These are phyloP conservation scores for Antitrichia curtipendula DNA, from an alignment of 225 moss, liverwort and hornwort genomes.

Conservation along the genomic window DNA sequence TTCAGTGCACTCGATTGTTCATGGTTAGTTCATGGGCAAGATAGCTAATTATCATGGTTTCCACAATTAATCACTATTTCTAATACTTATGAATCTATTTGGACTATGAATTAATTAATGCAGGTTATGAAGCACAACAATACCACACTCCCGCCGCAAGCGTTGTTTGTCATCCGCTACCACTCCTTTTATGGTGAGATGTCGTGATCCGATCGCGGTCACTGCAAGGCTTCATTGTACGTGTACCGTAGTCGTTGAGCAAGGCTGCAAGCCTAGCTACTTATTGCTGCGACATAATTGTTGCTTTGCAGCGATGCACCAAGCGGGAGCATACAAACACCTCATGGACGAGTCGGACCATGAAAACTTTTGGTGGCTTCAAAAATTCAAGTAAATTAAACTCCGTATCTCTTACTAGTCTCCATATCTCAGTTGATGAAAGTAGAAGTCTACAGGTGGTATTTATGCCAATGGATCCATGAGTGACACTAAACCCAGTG, in stretches of 20 bases:
- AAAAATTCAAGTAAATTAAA: conserved; percentile 39
- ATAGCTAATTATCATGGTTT: neutral
- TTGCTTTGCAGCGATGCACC: conserved; percentile 44
- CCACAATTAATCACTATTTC: neutral
- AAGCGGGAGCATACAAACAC: conserved; percentile 34
- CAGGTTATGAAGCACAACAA: conserved; percentile 60
- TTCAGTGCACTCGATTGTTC: neutral
- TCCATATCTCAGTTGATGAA: neutral
- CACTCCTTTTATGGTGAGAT: conserved; percentile 65
- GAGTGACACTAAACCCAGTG: neutral
- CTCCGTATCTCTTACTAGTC: neutral
- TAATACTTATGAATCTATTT: neutral
- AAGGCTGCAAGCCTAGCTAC: neutral
- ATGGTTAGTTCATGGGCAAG: neutral
- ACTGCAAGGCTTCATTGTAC: neutral
- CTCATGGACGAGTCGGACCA: conserved; percentile 40
- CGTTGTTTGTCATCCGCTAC: conserved; percentile 54
- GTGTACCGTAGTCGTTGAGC: neutral
- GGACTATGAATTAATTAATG: neutral
- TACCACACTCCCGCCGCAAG: conserved; percentile 36
- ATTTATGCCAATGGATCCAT: neutral
- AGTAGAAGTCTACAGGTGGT: neutral
- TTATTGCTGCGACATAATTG: neutral
- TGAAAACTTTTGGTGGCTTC: conserved; percentile 39
- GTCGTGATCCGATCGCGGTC: neutral